Evolutionary conservation across 2,329 filamentous ascomycete genomes (phyloP), one percentile per base, ranked within the genome.

Genomic region (Sordariomycetes sp.): DNA sequence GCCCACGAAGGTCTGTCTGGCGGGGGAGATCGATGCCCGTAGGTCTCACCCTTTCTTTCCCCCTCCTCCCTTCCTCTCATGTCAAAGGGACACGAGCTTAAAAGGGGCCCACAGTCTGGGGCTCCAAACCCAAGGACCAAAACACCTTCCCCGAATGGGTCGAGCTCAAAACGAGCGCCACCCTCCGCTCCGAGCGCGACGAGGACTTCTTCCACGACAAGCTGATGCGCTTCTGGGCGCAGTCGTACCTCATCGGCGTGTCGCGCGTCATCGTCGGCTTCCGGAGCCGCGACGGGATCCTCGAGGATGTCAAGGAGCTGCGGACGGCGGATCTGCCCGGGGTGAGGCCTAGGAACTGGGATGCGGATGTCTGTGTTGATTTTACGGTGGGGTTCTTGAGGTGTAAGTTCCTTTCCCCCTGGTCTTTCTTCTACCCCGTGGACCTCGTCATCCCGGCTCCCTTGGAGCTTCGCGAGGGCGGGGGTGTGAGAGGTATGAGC

Each of bases 201-300:
- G 77, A 83, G 65, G 71, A 85, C 22, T 86, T 84, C 61, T 96
- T 92, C 67, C 89, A 96, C 70, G 82, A 88, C 54, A 97, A 97
- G 68, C 78, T 97, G 57, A 81, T 95, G 70, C 95, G 95, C 66
- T 96, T 92, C 72, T 99, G 94, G 94, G 89, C 92, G 15, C 94
- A 97, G 69, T 95, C 89, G 0, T 99, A 96, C 66, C 77, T 99
- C 2, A 84, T 99, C 1, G 92, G 92, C 48, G 91, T 97, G 1
- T 90, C 90, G 0, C 94, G 86, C 62, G 89, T 99, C 62, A 83
- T 96, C 52, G 87, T 99, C 34, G 94, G 94, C 1, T 96, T 94
- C 68, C 84, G 94, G 53, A 85, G 81, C 36, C 81, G 70, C 20
- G 70, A 57, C 57, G 92, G 94, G 8, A 79, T 89, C 56, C 75